Conservation (phyloP, 306 rosid genomes). For the Luffa acutangula region DNA sequence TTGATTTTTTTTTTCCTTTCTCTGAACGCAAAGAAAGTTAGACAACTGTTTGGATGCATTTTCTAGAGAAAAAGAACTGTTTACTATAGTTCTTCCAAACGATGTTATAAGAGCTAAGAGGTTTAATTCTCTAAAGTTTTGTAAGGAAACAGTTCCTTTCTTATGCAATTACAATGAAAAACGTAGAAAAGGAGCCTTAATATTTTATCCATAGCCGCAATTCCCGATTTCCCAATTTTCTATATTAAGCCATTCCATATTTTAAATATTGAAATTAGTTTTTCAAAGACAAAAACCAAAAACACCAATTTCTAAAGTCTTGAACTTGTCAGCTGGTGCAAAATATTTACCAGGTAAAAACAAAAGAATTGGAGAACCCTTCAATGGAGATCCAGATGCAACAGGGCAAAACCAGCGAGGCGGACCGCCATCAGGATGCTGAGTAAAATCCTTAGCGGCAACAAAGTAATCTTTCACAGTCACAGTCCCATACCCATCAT, state of each 20-base stretch:
- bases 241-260: background rate
- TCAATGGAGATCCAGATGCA: slow-evolving; percentile 33
- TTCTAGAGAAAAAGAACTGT: background rate
- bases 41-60: background rate
- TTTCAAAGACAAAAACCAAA: background rate
- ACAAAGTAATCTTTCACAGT: slow-evolving; percentile 63
- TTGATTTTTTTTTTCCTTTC: background rate
- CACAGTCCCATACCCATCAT: slow-evolving; percentile 71
- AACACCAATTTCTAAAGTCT: background rate
- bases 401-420: slow-evolving; percentile 90
- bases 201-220: background rate
- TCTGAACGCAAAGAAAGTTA: background rate
- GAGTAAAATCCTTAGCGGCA: slow-evolving; percentile 38
- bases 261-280: background rate
- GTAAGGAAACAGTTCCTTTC: background rate
- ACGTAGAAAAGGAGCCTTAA: background rate
- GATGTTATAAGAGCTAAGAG: background rate
- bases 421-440: slow-evolving; percentile 57
- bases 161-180: background rate
- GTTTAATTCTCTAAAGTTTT: background rate
- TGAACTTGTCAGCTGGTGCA: background rate
- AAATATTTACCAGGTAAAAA: slow-evolving; percentile 66
- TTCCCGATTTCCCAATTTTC: background rate
- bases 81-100: background rate
- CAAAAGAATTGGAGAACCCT: slow-evolving; percentile 55